These are phyloP conservation scores for Orychophragmus violaceus DNA, from an alignment of 345 rosid genomes.

Conservation along the genomic window DNA sequence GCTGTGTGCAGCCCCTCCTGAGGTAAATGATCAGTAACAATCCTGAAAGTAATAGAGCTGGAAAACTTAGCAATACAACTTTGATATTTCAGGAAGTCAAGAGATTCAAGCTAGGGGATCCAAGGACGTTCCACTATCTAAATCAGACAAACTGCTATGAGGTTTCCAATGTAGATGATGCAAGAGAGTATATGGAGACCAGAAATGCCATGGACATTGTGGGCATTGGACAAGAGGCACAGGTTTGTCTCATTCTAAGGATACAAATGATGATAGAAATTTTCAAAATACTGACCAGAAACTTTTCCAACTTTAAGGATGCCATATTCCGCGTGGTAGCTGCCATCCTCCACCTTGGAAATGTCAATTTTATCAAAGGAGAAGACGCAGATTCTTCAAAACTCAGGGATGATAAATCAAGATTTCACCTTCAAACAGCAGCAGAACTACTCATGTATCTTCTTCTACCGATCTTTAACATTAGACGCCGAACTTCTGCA, in stretches of 20 bases:
- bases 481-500: neutral
- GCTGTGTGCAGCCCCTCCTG: slow-evolving; percentile 68
- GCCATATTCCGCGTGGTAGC: slow-evolving; percentile 71
- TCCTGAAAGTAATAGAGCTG: slow-evolving; percentile 6
- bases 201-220: slow-evolving; percentile 79
- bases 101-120: slow-evolving; percentile 60
- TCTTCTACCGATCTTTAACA: neutral
- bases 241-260: slow-evolving; percentile 34
- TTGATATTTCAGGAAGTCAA: slow-evolving; percentile 46
- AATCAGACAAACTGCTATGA: slow-evolving; percentile 65
- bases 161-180: slow-evolving; percentile 63
- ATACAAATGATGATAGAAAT: neutral
- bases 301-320: slow-evolving; percentile 40
- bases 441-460: slow-evolving; percentile 59
- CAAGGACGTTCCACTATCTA: slow-evolving; percentile 59
- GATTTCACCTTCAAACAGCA: slow-evolving; percentile 52
- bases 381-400: slow-evolving; percentile 64
- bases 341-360: slow-evolving; percentile 72
- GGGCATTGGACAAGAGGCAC: slow-evolving; percentile 58
- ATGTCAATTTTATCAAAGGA: slow-evolving; percentile 60
- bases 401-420: slow-evolving; percentile 62
- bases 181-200: slow-evolving; percentile 65
- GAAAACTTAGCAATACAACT: neutral
- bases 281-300: neutral
- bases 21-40: slow-evolving; percentile 33